Evolutionary conservation across 805 yeast species (phyloP), one percentile per base, ranked within the genome.

Genomic region (Diddensiella caesifluorescens): DNA sequence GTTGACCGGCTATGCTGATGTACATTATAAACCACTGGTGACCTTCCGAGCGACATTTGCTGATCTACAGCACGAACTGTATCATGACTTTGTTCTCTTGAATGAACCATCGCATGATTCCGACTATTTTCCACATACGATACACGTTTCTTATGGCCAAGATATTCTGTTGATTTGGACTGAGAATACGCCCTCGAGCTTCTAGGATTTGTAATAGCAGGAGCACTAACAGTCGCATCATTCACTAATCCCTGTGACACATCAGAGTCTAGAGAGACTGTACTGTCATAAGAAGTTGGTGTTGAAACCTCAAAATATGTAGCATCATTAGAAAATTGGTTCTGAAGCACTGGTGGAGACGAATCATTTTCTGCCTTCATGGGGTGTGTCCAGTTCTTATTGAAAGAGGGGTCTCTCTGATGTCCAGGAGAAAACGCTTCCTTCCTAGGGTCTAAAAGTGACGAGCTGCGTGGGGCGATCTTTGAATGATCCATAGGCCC

Each of bases 351-450:
- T 7, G 32, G 32, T 13, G 32, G 32, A n/a, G n/a, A n/a, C n/a
- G n/a, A n/a, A n/a, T n/a, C 6, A 19, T 28, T 28, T 6, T 5
- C 22, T 6, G 31, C 23, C 16, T 22, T 22, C 9, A 37, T 29
- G 6, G 48, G 52, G 13, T 23, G 52, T 13, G 35, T 41, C 55
- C 55, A 52, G 34, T 52, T 48, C 22, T 35, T 31, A 36, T 52
- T 50, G 35, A 52, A 52, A 19, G 55, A 51, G 15, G 53, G 35
- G 1, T 41, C 40, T 22, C 46, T 34, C 37, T 40, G 36, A 31
- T 46, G 51, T 4, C 15, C 16, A 25, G 22, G 41, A 15, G 39
- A 25, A n/a, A 35, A 35, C 7, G 38, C 5, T 31, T 25, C 22
- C 13, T 32, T 19, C 42, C 12, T 19, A n/a, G 31, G 12, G 18